Evolutionary conservation across 108 stramenopile species (phyloP).

Genomic region (Cyclotella kingstonii): DNA sequence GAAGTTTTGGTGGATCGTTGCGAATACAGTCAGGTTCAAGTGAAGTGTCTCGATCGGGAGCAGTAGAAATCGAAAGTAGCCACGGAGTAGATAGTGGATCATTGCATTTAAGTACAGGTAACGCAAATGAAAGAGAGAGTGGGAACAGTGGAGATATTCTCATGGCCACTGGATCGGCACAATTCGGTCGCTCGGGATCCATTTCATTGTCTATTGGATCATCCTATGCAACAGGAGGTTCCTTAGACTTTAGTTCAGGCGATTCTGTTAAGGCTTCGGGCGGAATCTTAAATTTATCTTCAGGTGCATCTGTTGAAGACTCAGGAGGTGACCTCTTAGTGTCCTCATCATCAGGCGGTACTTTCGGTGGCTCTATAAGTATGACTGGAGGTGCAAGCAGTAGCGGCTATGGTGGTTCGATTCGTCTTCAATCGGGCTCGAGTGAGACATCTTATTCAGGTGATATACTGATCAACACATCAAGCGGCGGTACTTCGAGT

Average conservation of each 20-base stretch:
- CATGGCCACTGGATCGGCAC: constrained; percentile 16
- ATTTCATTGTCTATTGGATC: constrained; percentile 18
- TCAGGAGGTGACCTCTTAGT: constrained; percentile 8
- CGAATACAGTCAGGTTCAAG: constrained; percentile 27
- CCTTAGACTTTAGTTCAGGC: constrained; percentile 12
- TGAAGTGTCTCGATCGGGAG: neutral
- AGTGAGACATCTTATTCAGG: too few species aligned
- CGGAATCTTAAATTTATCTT: neutral
- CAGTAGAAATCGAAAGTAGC: constrained; percentile 10
- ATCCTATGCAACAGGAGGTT: constrained; percentile 3
- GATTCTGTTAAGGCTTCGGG: neutral
- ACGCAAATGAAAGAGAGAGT: constrained; percentile 5
- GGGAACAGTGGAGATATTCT: constrained; percentile 12
- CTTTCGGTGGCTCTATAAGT: constrained; percentile 1
- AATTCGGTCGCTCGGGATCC: constrained; percentile 10
- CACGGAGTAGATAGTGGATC: constrained; percentile 12
- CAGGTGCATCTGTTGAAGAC: constrained; percentile 1
- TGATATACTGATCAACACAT: too few species aligned
- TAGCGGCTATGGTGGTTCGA: neutral
- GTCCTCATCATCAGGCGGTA: constrained; percentile 1
- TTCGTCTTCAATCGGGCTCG: too few species aligned
- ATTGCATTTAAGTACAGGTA: constrained; percentile 11
- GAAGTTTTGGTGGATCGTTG: constrained; percentile 7
- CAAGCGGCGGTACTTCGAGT: too few species aligned
- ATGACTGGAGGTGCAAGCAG: neutral